Evolutionary conservation across 2,329 filamentous ascomycete genomes (phyloP), one percentile per base, ranked within the genome.

Genomic region (Monosporascus cannonballus): DNA sequence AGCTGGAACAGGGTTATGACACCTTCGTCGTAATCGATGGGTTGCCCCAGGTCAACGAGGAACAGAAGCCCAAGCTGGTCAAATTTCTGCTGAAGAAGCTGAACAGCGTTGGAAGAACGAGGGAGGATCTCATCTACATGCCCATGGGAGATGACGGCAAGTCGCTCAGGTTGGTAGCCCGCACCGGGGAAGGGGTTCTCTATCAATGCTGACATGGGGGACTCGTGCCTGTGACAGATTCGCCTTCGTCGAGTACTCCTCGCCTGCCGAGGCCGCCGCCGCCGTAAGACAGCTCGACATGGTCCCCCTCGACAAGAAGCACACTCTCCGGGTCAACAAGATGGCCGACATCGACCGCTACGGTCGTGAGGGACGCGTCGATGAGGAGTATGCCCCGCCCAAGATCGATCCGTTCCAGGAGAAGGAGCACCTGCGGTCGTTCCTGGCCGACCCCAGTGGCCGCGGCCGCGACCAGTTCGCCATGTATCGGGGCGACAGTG

Each of bases 31-130:
- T 97, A 57, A 83, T 97, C 69, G 94, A 99, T 72, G 94, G 94
- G 61, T 84, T 99, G 44, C 94, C 94, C 60, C 77, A 87, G 59
- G 93, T 99, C 59, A 90, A 79, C 54, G 90, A 92, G 71, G 93
- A 94, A 48, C 92, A 89, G 78, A 93, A 91, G 77, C 84, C 89
- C 55, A 97, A 96, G 79, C 84, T 99, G 56, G 79, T 96, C 73
- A 97, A 97, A 75, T 97, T 97, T 74, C 78, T 99, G 75, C 77
- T 96, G 72, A 90, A 92, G 77, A 96, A 96, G 79, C 78, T 99
- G 64, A 92, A 87, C 75, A 79, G 84, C 55, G 90, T 92, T 58
- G 94, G 93, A 61, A 88, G 81, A 73, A 89, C 90, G 60, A 85
- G 83, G 65, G 92, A 96, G 70, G 91, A 96, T 66, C 83, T 86